Evolutionary conservation across 352 stramenopile genomes (phyloP).

Genomic region (Globisporangium solare): DNA sequence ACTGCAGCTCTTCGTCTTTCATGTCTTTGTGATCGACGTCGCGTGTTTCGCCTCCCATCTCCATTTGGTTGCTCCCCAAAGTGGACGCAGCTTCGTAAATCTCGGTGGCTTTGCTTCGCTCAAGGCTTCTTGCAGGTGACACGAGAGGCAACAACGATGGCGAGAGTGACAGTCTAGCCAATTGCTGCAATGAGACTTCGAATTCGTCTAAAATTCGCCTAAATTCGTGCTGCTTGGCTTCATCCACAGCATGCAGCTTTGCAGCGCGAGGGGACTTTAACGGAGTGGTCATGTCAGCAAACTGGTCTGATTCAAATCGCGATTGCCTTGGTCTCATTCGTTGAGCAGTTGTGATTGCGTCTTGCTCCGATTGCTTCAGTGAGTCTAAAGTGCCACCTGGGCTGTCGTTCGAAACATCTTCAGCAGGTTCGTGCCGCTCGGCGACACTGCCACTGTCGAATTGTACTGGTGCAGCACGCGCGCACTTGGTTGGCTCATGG

Average conservation of each 20-base stretch:
- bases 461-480: no score
- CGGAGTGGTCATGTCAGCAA: not conserved
- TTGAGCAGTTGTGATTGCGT: not conserved
- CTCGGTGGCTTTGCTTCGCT: not conserved
- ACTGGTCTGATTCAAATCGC: not conserved
- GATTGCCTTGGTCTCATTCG: not conserved
- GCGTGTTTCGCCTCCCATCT: not conserved
- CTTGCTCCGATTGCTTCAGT: not conserved
- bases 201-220: conserved; percentile 39
- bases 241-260: conserved; percentile 6
- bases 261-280: not conserved
- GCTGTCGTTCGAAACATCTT: not conserved
- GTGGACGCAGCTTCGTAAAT: not conserved
- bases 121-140: not conserved
- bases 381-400: not conserved
- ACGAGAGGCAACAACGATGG: not conserved
- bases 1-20: conserved; percentile 21
- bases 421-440: not conserved
- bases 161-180: conserved; percentile 3
- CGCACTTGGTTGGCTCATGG: no score
- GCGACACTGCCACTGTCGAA: no score
- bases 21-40: not conserved
- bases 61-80: not conserved
- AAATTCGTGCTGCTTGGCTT: conserved; percentile 36
- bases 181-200: conserved; percentile 32